Percentiles rank a stretch among this genome's conserved stretches.
Conservation (phyloP, 176 grass and related monocot genomes). For the Canna indica region DNA sequence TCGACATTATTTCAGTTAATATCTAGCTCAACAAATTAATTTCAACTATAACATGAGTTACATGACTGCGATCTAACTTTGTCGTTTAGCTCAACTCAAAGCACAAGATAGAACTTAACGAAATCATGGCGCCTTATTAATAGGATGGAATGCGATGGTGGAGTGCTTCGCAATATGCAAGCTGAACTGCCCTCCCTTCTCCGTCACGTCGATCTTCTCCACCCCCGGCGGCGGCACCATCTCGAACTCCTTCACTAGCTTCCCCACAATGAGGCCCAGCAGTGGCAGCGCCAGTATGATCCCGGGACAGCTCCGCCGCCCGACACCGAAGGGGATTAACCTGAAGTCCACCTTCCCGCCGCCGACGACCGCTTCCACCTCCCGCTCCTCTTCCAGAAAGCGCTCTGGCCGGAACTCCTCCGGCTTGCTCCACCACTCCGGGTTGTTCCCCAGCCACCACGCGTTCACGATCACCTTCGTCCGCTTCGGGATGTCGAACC, state of each 20-base stretch:
- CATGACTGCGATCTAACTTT: too few species aligned
- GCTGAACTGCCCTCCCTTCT: slow-evolving; percentile 27
- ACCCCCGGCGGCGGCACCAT: slow-evolving; percentile 7
- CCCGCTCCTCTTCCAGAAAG: slow-evolving; percentile 19
- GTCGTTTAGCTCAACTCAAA: too few species aligned
- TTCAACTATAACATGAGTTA: too few species aligned
- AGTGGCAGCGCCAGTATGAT: slow-evolving; percentile 22
- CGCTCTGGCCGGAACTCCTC: slow-evolving; percentile 27
- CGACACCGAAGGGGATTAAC: slow-evolving; percentile 18
- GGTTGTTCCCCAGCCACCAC: slow-evolving; percentile 25
- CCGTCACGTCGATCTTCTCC: slow-evolving; percentile 19
- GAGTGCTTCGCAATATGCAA: slow-evolving; percentile 12
- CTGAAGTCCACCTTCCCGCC: slow-evolving; percentile 22
- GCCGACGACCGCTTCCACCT: slow-evolving; percentile 14
- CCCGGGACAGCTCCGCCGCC: slow-evolving; percentile 22
- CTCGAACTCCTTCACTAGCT: slow-evolving; percentile 13
- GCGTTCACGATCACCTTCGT: slow-evolving; percentile 21
- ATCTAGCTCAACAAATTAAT: too few species aligned
- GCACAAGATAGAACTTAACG: too few species aligned
- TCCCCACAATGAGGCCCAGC: slow-evolving; percentile 8
- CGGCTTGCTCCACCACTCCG: slow-evolving; percentile 18
- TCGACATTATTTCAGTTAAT: too few species aligned
- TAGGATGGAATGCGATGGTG: slow-evolving; percentile 1
- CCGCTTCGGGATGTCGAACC: slow-evolving; percentile 8
- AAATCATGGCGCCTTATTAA: background rate